A percentile compares a stretch with the other conserved stretches of the same genome.
Evolutionary conservation across 163 green algal species (phyloP).

Genomic region (Scenedesmus sp.): DNA sequence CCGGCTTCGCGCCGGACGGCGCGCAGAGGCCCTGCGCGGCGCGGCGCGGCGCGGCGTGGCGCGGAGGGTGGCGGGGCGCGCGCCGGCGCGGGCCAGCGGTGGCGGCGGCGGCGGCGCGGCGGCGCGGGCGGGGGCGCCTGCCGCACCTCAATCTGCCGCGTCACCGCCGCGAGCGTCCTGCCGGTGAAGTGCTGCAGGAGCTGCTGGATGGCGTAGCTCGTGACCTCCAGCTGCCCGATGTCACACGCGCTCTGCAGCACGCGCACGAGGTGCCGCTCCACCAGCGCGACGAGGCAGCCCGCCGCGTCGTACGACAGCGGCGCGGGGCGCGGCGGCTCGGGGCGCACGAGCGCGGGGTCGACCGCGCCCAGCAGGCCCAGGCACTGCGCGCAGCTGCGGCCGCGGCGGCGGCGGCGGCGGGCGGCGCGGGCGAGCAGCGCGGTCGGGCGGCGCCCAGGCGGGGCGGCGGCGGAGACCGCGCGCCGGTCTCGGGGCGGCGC

Average conservation of each 20-base stretch:
- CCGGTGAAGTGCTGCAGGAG: constrained; percentile 68
- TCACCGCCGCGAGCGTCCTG: background rate
- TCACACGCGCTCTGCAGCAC: constrained; percentile 81
- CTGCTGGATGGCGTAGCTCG: constrained; percentile 78
- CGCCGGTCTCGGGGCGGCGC: no score
- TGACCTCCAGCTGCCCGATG: constrained; percentile 79
- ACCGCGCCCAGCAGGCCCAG: constrained; percentile 79
- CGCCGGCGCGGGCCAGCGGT: no score
- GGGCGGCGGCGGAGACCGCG: no score
- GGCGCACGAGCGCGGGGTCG: constrained; percentile 66
- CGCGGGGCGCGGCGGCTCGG: constrained; percentile 53
- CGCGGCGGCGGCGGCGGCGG: background rate
- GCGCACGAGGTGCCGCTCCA: constrained; percentile 78
- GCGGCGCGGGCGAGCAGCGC: no score
- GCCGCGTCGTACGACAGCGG: constrained; percentile 29
- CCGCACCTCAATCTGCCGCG: background rate
- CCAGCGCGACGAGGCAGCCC: constrained; percentile 54
- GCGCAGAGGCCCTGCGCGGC: no score
- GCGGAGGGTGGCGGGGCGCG: no score
- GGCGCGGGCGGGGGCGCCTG: no score
- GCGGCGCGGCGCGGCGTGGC: no score
- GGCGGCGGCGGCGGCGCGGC: no score
- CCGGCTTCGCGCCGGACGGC: background rate
- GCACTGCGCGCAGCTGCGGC: constrained; percentile 69
- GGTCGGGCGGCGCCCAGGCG: no score